phyloP scores from a whole-genome alignment of 2,329 filamentous ascomycete genomes.

The Plenodomus biglobosus region DNA sequence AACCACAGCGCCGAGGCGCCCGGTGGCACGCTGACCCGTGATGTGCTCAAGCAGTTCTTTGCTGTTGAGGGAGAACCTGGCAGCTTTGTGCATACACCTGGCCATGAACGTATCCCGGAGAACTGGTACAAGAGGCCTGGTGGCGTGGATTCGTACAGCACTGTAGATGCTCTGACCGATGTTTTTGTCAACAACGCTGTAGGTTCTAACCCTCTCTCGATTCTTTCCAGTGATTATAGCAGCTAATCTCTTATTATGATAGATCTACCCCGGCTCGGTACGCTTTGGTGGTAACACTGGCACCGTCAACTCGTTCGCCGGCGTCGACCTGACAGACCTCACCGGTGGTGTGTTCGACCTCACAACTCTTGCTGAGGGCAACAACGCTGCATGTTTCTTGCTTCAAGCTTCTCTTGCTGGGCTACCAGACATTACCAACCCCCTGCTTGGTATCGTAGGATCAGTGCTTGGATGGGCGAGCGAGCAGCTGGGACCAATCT shows the following conservation, averaged over 20 bases:
- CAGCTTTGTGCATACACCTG: slow-evolving; percentile 19
- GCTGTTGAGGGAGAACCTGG: slow-evolving; percentile 21
- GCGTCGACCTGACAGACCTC: slow-evolving; percentile 18
- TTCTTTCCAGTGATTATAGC: not conserved
- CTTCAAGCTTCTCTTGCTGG: slow-evolving; percentile 18
- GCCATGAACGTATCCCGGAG: slow-evolving; percentile 24
- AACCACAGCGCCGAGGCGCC: slow-evolving; percentile 25
- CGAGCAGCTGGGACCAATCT: slow-evolving; percentile 16
- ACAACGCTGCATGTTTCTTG: slow-evolving; percentile 21
- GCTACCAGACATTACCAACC: slow-evolving; percentile 15
- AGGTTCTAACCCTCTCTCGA: too few relatives aligned
- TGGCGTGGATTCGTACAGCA: slow-evolving; percentile 7
- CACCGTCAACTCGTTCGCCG: slow-evolving; percentile 19
- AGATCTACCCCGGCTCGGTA: slow-evolving; percentile 19
- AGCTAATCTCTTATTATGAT: not conserved
- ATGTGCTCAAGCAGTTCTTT: slow-evolving; percentile 22
- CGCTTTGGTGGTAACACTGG: slow-evolving; percentile 25
- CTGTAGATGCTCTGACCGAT: slow-evolving; percentile 9
- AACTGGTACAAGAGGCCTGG: slow-evolving; percentile 18
- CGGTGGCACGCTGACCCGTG: slow-evolving; percentile 19
- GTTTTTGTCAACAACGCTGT: slow-evolving; percentile 16
- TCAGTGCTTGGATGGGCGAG: slow-evolving; percentile 18
- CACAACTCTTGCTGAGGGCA: slow-evolving; percentile 15
- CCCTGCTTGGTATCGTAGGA: slow-evolving; percentile 16
- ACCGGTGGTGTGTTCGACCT: slow-evolving; percentile 22